Evolutionary conservation across 306 rosid genomes (phyloP), one percentile per base, ranked within the genome.

Genomic region (Prunus mongolica): DNA sequence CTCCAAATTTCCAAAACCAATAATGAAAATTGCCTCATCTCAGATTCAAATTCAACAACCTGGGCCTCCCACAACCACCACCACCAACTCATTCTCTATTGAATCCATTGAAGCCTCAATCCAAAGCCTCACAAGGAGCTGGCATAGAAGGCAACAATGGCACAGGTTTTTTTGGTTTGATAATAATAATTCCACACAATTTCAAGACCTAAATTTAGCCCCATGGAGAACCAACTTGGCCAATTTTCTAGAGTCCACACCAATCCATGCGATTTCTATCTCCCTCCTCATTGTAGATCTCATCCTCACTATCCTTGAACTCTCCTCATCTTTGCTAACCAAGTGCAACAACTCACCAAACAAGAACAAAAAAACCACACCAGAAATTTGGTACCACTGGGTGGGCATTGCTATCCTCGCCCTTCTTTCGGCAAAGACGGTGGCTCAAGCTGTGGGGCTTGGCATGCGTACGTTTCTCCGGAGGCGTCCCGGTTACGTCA

Each of bases 271-370:
- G 24, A 14, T 89, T 67, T 83, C 83, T 12, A 49, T 91, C 69
- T 30, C 74, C 0, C 77, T 93, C 24, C 91, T 93, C 25, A 34
- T 86, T 73, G 1, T 77, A 9, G 98, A 93, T 79, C 89, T 91
- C 46, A 72, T 85, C 79, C 61, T 91, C 82, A 89, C 98, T 25
- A 79, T 75, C 73, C 88, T 88, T 4, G 98, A 93, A 46, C 88
- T 93, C 34, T 85, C 96, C 15, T 87, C 91, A 9, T 85, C 91
- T 65, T 19, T 86, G 8, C 0, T 90, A 54, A 5, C 41, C 71
- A 66, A 69, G 12, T 56, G 64, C 71, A 72, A 54, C 25, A 82
- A 28, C 57, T 72, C 62, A 16, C 27, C 22, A 52, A 64, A 2
- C 10, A 56, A 41, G 11, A 22, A 30, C 28, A n/a, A 44, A 60